phyloP scores from a whole-genome alignment of 345 rosid species.

The Heritiera littoralis region DNA sequence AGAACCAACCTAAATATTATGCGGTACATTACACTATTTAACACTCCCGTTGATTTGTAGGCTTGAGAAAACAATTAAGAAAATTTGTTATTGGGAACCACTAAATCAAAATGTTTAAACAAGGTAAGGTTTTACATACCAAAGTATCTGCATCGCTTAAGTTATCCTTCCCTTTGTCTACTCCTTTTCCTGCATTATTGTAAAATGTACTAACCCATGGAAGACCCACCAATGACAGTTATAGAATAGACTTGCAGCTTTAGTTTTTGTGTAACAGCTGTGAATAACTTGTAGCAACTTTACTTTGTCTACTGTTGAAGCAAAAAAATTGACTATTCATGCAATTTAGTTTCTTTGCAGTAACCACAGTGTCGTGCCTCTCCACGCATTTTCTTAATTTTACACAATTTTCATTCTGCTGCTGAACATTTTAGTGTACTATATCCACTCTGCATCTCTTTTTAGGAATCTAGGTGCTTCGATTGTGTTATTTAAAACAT shows the following conservation, averaged over 20 bases:
- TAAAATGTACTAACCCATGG: not conserved
- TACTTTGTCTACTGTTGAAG: not conserved
- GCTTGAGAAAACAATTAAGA: constrained; percentile 3
- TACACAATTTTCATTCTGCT: not conserved
- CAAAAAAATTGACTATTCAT: not conserved
- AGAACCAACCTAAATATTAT: not conserved
- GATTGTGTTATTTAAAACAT: not conserved
- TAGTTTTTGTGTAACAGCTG: not conserved
- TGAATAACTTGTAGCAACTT: not conserved
- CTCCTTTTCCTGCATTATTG: not conserved
- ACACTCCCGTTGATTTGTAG: not conserved
- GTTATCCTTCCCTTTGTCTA: not conserved
- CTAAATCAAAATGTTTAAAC: not conserved
- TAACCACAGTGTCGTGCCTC: not conserved
- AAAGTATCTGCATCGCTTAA: not conserved
- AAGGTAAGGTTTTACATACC: not conserved
- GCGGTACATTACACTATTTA: constrained; percentile 1
- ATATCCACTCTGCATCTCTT: constrained; percentile 7
- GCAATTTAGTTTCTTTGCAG: not conserved
- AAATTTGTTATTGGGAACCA: not conserved
- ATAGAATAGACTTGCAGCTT: not conserved
- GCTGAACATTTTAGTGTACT: not conserved
- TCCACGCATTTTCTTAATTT: not conserved
- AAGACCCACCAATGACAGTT: not conserved
- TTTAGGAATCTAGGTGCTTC: not conserved